Base-by-base conservation (phyloP, 345 rosid genomes). In the Aquilaria sinensis region DNA sequence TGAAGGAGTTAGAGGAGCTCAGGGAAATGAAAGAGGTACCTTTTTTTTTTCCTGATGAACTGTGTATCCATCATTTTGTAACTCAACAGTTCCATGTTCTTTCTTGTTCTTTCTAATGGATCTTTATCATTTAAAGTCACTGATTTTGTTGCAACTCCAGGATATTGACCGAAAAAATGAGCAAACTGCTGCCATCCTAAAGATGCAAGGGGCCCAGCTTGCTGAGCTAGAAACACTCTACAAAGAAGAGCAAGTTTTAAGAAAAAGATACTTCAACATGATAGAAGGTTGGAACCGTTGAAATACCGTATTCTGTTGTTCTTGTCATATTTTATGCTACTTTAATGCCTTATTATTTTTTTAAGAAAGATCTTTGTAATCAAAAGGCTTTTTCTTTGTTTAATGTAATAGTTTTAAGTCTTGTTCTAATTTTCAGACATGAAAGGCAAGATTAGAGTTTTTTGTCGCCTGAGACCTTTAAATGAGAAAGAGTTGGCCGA, bases 121-220 rank as follows among this genome's bases (percentile, higher is more conserved):
- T 64, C 53, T 56, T 43, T 10, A 33, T 41, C 12, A 43, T 23
- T 54, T 53, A 52, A 16, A 56, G 54, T 2, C 15, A 32, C 37
- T 61, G 34, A 29, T 57, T 63, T 56, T 68, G 46, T 47, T 65
- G 50, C 72, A 55, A 12, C 70, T 61, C 61, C 62, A 93, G 99
- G 99, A 94, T 76, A 94, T 88, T 66, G 97, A 94, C 70, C 76
- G 97, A 75, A 94, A 94, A 74, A 94, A 94, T 68, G 95, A 94
- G 72, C 97, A 88, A 80, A 94, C 97, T 69, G 97, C 99, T 70
- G 80, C 92, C 62, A 90, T 94, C 75, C 74, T 94, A 79, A 94
- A 85, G 82, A 90, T 85, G 97, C 99, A 94, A 71, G 95, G 85
- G 58, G 75, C 84, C 67, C 97, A 88, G 83, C 88, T 94, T 72